Evolutionary conservation across 106 monocot species (phyloP), one percentile per base, ranked within the genome.

Genomic region (Amphibolis antarctica): DNA sequence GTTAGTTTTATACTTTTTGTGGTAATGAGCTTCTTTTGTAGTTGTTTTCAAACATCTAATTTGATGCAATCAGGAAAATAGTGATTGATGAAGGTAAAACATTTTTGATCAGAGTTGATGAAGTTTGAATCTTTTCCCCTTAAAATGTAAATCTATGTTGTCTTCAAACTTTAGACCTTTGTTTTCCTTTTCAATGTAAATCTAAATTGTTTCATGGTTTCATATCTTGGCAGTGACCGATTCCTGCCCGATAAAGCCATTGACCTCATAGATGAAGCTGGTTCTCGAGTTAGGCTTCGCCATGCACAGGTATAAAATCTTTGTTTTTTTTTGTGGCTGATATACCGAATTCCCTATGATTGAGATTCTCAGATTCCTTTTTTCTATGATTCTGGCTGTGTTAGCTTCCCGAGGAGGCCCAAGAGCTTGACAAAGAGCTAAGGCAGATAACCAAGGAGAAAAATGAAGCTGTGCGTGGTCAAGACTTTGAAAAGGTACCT

Each of bases 161-260:
- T n/a, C n/a, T n/a, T n/a, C n/a, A n/a, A n/a, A n/a, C n/a, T n/a
- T n/a, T n/a, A n/a, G n/a, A n/a, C n/a, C 4, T 36, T 2, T 36
- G 36, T 36, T 36, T 7, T 4, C 36, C 7, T 36, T 36, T 36
- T 7, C 7, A 2, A 36, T 36, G 2, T 36, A 36, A 2, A 36
- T 36, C 36, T 60, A 21, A 48, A 27, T 59, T 50, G 12, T 0
- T 42, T 29, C 23, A 42, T 31, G 28, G 13, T 17, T 26, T 61
- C 14, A 9, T 45, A 10, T 36, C 0, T 30, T 7, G 59, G 23
- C 68, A 78, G 73, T 53, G 73, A 73, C 23, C 78, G 78, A 5
- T 78, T 78, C 64, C 68, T 78, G 15, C 78, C 78, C 20, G 73
- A 78, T 46, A 78, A 78, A 44, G 78, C 78, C 31, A 78, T 78